Base-by-base conservation (phyloP, 108 stramenopile genomes). In the Fistulifera solaris region DNA sequence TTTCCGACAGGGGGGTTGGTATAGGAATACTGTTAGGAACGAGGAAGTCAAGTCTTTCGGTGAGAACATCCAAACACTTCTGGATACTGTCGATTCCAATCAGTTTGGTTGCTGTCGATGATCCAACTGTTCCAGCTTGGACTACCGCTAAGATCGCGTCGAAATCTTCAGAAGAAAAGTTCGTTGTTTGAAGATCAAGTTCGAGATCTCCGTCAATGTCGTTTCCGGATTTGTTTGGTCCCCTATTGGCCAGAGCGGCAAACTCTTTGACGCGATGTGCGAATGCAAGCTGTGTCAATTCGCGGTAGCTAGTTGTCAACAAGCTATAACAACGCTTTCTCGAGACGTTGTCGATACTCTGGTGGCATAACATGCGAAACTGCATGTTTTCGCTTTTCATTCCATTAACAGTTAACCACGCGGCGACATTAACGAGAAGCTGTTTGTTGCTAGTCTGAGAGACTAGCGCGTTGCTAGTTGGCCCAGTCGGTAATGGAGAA, bases 381-480 rank as follows among this genome's bases (percentile, higher is more conserved):
- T 98, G 97, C 80, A 98, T 81, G 59, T 94, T 93, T 63, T 99
- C 99, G 19, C 88, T 85, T 51, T 87, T 87, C 89, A 99, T 96
- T 62, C 96, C 95, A 73, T 98, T 98, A 47, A 97, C 72, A 35
- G 91, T 91, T 52, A 99, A 73, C 97, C 98, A 99, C 7, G 93
- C 94, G 28, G 93, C 83, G 17, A 99, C 94, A 66, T 96, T 85
- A 1, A 92, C 70, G 12, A 99, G 74, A 24, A 91, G 48, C 59
- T 77, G 72, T 38, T 57, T 52, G 21, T 11, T 45, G 16, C 19
- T 6, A 17, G 16, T 17, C 21, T 17, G 44, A 6, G 19, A 21
- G 19, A 19, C 44, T 17, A 45, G 21, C 5, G 3, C 8, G 15
- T 56, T 71, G 16, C 45, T 54, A 24, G 72, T 22, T 2, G 39